Evolutionary conservation across 495 filamentous ascomycete genomes (phyloP).

Genomic region (Penicillium goetzii): DNA sequence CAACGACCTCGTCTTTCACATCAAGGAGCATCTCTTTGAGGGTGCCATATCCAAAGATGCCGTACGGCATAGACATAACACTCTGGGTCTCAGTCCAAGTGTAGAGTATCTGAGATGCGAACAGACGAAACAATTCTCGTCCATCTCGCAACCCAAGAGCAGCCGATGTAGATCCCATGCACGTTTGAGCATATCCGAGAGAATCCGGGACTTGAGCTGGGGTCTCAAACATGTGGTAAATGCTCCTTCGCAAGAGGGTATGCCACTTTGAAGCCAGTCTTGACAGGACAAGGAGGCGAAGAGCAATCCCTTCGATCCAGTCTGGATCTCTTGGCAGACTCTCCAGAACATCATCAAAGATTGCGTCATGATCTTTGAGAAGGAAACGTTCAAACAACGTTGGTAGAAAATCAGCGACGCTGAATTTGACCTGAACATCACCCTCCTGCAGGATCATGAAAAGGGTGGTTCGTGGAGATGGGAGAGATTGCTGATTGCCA

Average conservation of each 20-base stretch:
- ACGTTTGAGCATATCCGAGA: slow-evolving; percentile 68
- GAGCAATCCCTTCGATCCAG: slow-evolving; percentile 80
- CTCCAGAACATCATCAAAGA: slow-evolving; percentile 76
- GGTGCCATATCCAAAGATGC: slow-evolving; percentile 75
- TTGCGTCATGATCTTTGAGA: slow-evolving; percentile 76
- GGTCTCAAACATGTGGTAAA: slow-evolving; percentile 92
- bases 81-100: slow-evolving; percentile 78
- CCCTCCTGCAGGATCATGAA: slow-evolving; percentile 69
- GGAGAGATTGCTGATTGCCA: slow-evolving; percentile 54
- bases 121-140: slow-evolving; percentile 78
- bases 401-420: slow-evolving; percentile 68
- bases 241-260: slow-evolving; percentile 76
- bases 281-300: slow-evolving; percentile 75
- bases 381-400: slow-evolving; percentile 77
- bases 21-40: slow-evolving; percentile 71
- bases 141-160: slow-evolving; percentile 65
- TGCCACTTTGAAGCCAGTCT: slow-evolving; percentile 78
- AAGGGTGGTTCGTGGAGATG: slow-evolving; percentile 74
- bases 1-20: slow-evolving; percentile 78
- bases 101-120: slow-evolving; percentile 88
- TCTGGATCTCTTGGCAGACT: slow-evolving; percentile 71
- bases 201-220: slow-evolving; percentile 69
- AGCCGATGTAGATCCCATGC: slow-evolving; percentile 65
- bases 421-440: slow-evolving; percentile 74
- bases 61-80: slow-evolving; percentile 72